Evolutionary conservation across 1,139 yeast species (phyloP), one percentile per base, ranked within the genome.

Genomic region (Yamadazyma atlantica): DNA sequence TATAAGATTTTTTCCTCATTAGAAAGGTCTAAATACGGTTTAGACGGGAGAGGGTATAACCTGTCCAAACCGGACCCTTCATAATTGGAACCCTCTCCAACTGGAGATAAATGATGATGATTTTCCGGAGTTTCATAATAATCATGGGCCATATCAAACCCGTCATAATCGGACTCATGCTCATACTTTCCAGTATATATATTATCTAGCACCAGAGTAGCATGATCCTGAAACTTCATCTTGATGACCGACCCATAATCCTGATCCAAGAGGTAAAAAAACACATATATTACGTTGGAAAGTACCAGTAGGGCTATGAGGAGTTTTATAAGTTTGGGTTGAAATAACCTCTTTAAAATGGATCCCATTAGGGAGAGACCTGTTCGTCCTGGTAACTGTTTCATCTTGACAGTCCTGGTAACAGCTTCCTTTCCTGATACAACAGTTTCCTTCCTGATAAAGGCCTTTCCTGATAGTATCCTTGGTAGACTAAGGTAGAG

Each of bases 131-230:
- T n/a, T n/a, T n/a, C n/a, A n/a, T n/a, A n/a, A n/a, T 19, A 59
- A 4, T 33, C 42, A 69, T 37, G 70, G 75, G 3, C 73, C 78
- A n/a, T 81, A 78, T 42, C 25, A 28, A 28, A 24, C 25, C 33
- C 35, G 11, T 32, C 22, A 29, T 37, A 23, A 9, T 16, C 13
- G 12, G 3, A 10, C 12, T 19, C 30, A 5, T 15, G 24, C 10
- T 16, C 25, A 21, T 37, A 33, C 12, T 16, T 28, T 7, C 16
- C 16, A 16, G 7, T 30, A 29, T 42, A 40, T 2, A 42, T 17
- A 17, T 35, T 45, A 26, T 50, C 53, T 24, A 48, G 40, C 11
- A 52, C 51, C 17, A 38, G 36, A 3, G 44, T 37, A 9, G 50
- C 51, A 21, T 51, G 55, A 12, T 39, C 29, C 24, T 46, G 47